Evolutionary conservation across 2,329 filamentous ascomycete species (phyloP), one percentile per base, ranked within the genome.

Genomic region (Aureobasidium vineae): DNA sequence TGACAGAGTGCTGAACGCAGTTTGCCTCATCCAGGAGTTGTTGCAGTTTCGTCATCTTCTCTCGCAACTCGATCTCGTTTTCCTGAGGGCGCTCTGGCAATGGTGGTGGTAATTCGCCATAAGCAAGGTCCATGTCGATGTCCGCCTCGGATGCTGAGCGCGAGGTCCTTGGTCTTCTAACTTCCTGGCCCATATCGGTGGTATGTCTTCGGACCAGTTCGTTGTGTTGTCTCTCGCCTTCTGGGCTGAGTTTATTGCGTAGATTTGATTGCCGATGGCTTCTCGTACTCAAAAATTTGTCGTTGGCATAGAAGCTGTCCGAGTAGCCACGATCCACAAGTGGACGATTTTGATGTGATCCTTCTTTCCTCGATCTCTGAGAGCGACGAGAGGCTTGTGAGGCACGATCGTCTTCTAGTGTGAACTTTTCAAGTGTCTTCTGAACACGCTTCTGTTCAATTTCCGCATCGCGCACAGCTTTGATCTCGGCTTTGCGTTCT

Each of bases 81-180:
- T 82, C 72, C 5, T 53, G 45, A 21, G 49, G 50, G 71, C 77
- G 78, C 64, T 73, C 79, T 75, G 78, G 80, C 15, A 91, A 78
- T 72, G 92, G 86, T 66, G 90, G 87, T 1, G 90, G 90, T 0
- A 95, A 82, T 63, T 91, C 88, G 68, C 94, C 94, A 73, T 97
- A 98, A 8, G 94, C 94, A 8, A 98, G 83, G 75, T 97, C 85
- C 90, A 96, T 92, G 74, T 97, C 94, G 71, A 97, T 88, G 65
- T 87, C 81, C 26, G 77, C 72, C 33, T 75, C 71, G 15, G 79
- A 80, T 21, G 77, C 73, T 41, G 77, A 75, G 53, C 78, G 78
- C 28, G 69, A 68, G 10, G 72, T 66, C 16, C 69, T 67, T 16
- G 64, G 56, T 23, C 63, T 59, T 10, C 38, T 26, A 16, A 59